Conservation (phyloP, 495 filamentous ascomycete species). For the Penicillium pulvis region DNA sequence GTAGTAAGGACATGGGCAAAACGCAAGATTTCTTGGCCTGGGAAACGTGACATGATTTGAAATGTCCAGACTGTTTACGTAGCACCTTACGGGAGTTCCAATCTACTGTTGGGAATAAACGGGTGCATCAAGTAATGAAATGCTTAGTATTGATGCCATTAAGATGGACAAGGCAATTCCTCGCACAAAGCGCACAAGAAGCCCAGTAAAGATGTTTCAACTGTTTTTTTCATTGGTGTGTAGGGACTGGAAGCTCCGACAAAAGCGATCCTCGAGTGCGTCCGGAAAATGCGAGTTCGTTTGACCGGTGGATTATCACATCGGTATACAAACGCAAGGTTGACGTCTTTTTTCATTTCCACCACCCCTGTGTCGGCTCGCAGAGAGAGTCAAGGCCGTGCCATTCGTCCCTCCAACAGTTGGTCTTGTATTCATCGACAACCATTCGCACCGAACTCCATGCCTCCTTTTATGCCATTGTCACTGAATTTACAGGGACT, state of each 20-base stretch:
- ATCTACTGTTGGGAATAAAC: neutral
- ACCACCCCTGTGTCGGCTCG: slow-evolving; percentile 40
- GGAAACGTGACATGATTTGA: too few species aligned
- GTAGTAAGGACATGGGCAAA: too few species aligned
- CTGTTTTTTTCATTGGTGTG: slow-evolving; percentile 47
- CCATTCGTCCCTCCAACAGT: slow-evolving; percentile 34
- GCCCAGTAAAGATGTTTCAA: slow-evolving; percentile 40
- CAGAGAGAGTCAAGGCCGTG: slow-evolving; percentile 34
- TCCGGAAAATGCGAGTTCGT: slow-evolving; percentile 44
- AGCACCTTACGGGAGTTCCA: neutral
- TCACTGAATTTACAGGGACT: slow-evolving; percentile 46
- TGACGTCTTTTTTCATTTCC: slow-evolving; percentile 7
- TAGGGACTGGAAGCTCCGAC: slow-evolving; percentile 41
- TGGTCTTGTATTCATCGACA: slow-evolving; percentile 36
- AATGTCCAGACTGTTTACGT: too few species aligned
- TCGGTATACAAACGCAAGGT: slow-evolving; percentile 38
- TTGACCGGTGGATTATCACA: slow-evolving; percentile 30
- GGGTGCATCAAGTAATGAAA: neutral
- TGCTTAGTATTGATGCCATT: slow-evolving; percentile 2
- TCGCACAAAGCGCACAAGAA: slow-evolving; percentile 11
- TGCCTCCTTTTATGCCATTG: slow-evolving; percentile 35
- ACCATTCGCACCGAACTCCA: slow-evolving; percentile 34
- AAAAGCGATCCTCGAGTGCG: slow-evolving; percentile 31
- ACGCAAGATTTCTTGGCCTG: too few species aligned
- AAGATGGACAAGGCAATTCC: slow-evolving; percentile 16